Evolutionary conservation across 495 filamentous ascomycete genomes (phyloP), one percentile per base, ranked within the genome.

Genomic region (Lineolata rhizophorae): DNA sequence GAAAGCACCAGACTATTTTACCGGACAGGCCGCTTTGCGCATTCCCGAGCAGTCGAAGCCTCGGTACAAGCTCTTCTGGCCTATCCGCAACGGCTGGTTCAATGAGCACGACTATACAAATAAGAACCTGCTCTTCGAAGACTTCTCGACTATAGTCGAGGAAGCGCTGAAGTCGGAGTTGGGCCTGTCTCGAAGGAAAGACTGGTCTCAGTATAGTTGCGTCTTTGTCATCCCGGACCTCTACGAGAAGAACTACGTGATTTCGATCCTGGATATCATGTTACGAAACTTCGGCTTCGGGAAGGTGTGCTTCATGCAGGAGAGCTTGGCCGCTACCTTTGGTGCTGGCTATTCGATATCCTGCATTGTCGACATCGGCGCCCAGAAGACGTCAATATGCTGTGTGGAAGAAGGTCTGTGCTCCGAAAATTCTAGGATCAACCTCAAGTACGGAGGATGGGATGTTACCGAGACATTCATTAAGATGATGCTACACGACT

Each of bases 381-480:
- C 87, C 2, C 83, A 95, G 54, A 97, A 97, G 60, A 95, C 87
- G 2, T 93, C 90, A 1, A 81, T 97, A 22, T 83, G 82, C 43
- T 97, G 87, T 45, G 90, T 95, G 18, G 87, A 97, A 45, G 87
- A 97, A 48, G 87, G 87, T 9, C 76, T 97, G 61, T 83, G 76
- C 48, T 58, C 92, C 18, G 84, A 92, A 39, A 83, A 92, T 40
- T 95, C 87, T 3, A 63, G 75, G 2, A 61, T 97, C 39, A 97
- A 95, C 46, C 59, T 95, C 30, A 95, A 95, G 51, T 91, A 74
- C 41, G 87, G 87, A 29, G 90, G 87, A 2, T 65, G 61, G 30
- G 87, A 97, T 53, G 76, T 94, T 26, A 95, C 90, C 2, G 83
- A 91, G 45, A 76, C 79, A 0, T 90, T 97, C 41, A 62, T 91